Conservation (phyloP, 441 rosid genomes). For the Mallotus japonicus region DNA sequence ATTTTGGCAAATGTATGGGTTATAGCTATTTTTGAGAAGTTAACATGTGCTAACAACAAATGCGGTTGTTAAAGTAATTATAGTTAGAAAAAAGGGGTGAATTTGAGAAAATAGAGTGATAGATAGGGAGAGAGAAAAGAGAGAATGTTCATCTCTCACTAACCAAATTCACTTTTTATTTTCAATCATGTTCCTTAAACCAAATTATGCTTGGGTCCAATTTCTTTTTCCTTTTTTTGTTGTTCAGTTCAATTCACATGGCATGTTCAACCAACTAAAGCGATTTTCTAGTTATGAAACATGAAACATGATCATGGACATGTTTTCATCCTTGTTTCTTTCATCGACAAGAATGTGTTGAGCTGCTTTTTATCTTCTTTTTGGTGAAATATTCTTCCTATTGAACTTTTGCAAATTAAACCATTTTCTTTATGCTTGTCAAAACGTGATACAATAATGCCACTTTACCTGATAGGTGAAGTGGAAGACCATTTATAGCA, state of each 20-base stretch:
- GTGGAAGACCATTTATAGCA: background rate
- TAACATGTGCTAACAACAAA: background rate
- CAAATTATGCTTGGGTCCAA: no score
- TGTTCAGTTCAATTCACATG: background rate
- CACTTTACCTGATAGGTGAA: constrained; percentile 3
- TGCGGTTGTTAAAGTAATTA: background rate
- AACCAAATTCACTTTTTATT: no score
- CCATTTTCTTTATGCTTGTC: background rate
- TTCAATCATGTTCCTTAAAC: no score
- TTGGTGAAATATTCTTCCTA: background rate
- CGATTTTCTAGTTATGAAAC: no score
- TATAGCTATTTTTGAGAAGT: background rate
- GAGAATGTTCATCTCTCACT: no score
- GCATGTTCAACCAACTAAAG: no score
- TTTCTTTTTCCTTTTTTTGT: no score
- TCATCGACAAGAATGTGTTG: background rate
- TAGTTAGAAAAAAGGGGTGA: no score
- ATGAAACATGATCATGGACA: background rate
- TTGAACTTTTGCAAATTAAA: background rate
- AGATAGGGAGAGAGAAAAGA: no score
- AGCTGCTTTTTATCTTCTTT: background rate
- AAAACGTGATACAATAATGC: background rate
- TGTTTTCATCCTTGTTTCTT: background rate
- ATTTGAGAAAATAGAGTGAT: no score
- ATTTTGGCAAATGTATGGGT: background rate